Percentiles rank a stretch among this genome's conserved stretches.
Conservation (phyloP, 2,329 filamentous ascomycete species). For the Pseudopyricularia cyperi region DNA sequence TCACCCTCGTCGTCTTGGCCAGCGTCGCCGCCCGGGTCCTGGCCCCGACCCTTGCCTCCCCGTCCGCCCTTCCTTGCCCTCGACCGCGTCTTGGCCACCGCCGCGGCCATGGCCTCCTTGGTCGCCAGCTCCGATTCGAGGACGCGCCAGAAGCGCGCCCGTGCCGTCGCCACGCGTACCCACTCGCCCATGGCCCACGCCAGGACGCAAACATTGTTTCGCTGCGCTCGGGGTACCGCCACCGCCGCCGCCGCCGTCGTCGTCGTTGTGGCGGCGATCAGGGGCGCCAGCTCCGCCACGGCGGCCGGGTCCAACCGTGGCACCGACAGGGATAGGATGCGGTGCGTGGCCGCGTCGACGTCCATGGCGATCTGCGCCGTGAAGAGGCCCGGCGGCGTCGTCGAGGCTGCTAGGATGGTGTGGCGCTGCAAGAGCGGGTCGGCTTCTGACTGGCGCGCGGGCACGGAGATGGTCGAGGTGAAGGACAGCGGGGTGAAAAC, state of each 20-base stretch:
- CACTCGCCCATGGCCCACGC: constrained; percentile 59
- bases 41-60: constrained; percentile 1
- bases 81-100: constrained; percentile 17
- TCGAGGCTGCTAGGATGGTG: constrained; percentile 36
- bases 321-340: constrained; percentile 39
- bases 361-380: constrained; percentile 42
- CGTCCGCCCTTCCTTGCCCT: constrained; percentile 7
- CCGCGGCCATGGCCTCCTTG: constrained; percentile 17
- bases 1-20: constrained; percentile 9
- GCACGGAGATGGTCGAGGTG: constrained; percentile 35
- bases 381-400: constrained; percentile 39
- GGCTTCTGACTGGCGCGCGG: constrained; percentile 19
- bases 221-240: constrained; percentile 30
- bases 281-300: constrained; percentile 41
- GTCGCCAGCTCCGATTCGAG: constrained; percentile 34
- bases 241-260: constrained; percentile 17
- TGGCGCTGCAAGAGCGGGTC: constrained; percentile 37
- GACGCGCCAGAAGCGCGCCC: constrained; percentile 50
- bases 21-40: constrained; percentile 11
- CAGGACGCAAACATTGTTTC: constrained; percentile 49
- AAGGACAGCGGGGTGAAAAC: constrained; percentile 58
- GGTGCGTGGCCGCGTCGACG: constrained; percentile 38
- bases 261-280: constrained; percentile 27
- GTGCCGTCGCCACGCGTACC: constrained; percentile 44
- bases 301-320: constrained; percentile 44